Evolutionary conservation across 495 filamentous ascomycete genomes (phyloP).

Genomic region (Xylaria castorea): DNA sequence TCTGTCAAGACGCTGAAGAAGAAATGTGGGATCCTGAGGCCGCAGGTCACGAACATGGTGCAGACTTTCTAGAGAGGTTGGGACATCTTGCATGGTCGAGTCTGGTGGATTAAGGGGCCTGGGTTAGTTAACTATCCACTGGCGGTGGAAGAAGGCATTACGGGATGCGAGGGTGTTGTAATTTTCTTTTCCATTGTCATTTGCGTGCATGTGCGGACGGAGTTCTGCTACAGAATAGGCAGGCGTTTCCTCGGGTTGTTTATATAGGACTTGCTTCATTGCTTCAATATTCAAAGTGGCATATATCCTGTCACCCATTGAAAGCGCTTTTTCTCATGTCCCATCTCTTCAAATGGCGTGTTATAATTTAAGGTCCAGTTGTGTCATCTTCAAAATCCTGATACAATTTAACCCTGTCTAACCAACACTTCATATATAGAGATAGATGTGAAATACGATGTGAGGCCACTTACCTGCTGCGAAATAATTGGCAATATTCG

Average conservation of each 20-base stretch:
- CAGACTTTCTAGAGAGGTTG: conserved; percentile 19
- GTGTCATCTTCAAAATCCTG: neutral
- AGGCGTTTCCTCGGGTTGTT: conserved; percentile 24
- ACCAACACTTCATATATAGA: neutral
- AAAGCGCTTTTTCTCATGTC: neutral
- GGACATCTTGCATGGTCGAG: neutral
- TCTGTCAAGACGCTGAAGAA: conserved; percentile 81
- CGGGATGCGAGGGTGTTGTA: neutral
- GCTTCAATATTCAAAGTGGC: neutral
- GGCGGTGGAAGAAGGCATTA: neutral
- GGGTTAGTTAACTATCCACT: neutral
- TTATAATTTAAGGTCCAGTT: neutral
- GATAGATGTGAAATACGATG: neutral
- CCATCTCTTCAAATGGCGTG: neutral
- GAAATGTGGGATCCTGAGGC: conserved; percentile 61
- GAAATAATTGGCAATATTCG: neutral
- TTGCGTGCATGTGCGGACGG: conserved; percentile 29
- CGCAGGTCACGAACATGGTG: conserved; percentile 58
- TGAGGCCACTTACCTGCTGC: no score
- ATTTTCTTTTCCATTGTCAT: neutral
- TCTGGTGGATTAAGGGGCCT: neutral
- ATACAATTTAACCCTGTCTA: neutral
- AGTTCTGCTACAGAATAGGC: conserved; percentile 26
- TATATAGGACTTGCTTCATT: conserved; percentile 14
- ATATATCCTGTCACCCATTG: neutral